Conservation (phyloP, 352 stramenopile species). For the Globisporangium nodosum region DNA sequence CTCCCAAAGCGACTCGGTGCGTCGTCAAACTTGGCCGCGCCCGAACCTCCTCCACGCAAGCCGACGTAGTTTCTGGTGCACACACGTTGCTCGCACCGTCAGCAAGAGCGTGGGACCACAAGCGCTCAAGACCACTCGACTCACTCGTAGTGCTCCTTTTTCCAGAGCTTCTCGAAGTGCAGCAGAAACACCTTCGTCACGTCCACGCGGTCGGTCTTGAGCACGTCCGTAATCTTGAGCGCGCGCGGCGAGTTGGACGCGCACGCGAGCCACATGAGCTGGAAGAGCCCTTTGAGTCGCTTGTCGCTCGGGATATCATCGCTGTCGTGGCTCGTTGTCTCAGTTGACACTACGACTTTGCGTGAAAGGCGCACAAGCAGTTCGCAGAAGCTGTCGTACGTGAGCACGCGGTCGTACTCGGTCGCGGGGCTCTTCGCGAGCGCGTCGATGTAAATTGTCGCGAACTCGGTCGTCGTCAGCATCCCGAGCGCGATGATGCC, state of each 20-base stretch:
- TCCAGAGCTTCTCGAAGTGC: conserved; percentile 82
- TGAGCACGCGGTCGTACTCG: conserved; percentile 61
- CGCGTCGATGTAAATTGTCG: conserved; percentile 69
- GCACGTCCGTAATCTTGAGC: conserved; percentile 62
- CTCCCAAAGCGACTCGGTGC: background rate
- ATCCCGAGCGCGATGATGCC: conserved; percentile 71
- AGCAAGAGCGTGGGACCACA: background rate
- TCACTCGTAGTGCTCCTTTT: conserved; percentile 62
- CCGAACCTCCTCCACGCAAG: conserved; percentile 16
- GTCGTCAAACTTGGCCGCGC: background rate
- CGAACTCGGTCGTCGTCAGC: conserved; percentile 75
- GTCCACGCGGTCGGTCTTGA: conserved; percentile 65
- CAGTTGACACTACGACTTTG: conserved; percentile 18
- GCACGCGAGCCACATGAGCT: conserved; percentile 79
- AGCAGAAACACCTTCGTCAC: conserved; percentile 55
- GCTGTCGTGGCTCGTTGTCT: background rate
- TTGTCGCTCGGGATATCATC: conserved; percentile 30
- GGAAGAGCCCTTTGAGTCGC: conserved; percentile 73
- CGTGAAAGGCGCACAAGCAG: conserved; percentile 56
- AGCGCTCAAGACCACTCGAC: background rate
- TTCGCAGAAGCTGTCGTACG: conserved; percentile 54
- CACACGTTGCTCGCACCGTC: background rate
- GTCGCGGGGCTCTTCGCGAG: conserved; percentile 44
- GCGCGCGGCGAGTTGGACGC: conserved; percentile 39
- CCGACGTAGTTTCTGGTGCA: conserved; percentile 49